Conservation (phyloP, 805 yeast species). For the Yamadazyma laniorum region DNA sequence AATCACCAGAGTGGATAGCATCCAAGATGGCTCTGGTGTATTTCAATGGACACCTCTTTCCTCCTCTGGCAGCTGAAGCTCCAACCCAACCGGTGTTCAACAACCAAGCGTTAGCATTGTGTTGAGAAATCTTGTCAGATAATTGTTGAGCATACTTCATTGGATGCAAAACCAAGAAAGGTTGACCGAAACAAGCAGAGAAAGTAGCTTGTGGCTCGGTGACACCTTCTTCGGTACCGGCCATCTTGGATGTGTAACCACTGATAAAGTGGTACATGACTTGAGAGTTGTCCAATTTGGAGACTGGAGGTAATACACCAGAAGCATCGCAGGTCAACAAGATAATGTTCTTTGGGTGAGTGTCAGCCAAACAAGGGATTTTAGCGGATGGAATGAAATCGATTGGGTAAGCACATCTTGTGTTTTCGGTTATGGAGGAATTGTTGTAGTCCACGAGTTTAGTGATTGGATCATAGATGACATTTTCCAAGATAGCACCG, state of each 20-base stretch:
- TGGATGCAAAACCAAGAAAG: slow-evolving; percentile 96
- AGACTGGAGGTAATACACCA: slow-evolving; percentile 97
- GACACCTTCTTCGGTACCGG: slow-evolving; percentile 98
- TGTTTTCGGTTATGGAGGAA: slow-evolving; percentile 86
- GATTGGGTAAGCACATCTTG: slow-evolving; percentile 98
- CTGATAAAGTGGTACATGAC: slow-evolving; percentile 99
- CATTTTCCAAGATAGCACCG: slow-evolving; percentile 94
- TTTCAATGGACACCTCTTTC: slow-evolving; percentile 95
- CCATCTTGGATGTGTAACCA: slow-evolving; percentile 99
- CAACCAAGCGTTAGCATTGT: slow-evolving; percentile 92
- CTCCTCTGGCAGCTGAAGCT: slow-evolving; percentile 86
- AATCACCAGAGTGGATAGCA: slow-evolving; percentile 88
- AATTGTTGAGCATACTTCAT: slow-evolving; percentile 96
- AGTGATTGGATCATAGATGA: slow-evolving; percentile 73
- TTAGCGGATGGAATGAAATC: slow-evolving; percentile 95
- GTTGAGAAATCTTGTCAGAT: slow-evolving; percentile 85
- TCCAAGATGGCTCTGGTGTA: slow-evolving; percentile 96
- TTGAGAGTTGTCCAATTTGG: slow-evolving; percentile 89
- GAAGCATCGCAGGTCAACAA: slow-evolving; percentile 96
- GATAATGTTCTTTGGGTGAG: slow-evolving; percentile 90
- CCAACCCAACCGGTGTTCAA: slow-evolving; percentile 99
- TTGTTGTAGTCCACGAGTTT: slow-evolving; percentile 86
- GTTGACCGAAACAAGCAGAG: slow-evolving; percentile 99
- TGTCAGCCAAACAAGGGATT: slow-evolving; percentile 87
- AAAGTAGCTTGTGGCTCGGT: slow-evolving; percentile 98